Conservation (phyloP, 176 grass and related monocot genomes). For the Luzula sylvatica region DNA sequence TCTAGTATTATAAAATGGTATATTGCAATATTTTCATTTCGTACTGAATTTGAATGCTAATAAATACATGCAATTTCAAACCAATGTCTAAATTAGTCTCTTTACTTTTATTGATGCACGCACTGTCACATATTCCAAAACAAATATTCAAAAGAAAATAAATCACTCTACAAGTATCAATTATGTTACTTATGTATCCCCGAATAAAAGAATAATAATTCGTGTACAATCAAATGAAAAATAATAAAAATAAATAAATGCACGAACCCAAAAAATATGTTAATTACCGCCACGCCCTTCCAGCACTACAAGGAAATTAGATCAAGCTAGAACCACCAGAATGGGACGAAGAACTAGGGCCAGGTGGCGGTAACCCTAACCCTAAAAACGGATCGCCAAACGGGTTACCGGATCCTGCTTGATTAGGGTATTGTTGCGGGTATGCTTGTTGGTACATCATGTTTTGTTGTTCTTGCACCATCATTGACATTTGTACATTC, state of each 20-base stretch:
- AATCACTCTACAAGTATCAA: slow-evolving; percentile 10
- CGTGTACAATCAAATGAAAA: slow-evolving; percentile 13
- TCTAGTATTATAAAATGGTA: too few species aligned
- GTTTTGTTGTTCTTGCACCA: slow-evolving; percentile 42
- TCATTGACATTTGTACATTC: slow-evolving; percentile 51
- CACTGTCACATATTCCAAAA: background rate
- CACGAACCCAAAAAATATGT: background rate
- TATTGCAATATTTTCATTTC: too few species aligned
- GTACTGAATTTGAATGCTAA: too few species aligned
- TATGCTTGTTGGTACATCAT: slow-evolving; percentile 36
- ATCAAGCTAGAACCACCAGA: slow-evolving; percentile 50
- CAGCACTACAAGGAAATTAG: too few species aligned
- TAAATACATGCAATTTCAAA: too few species aligned
- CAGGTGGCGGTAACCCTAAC: slow-evolving; percentile 3
- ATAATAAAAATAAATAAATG: background rate
- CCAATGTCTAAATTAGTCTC: background rate
- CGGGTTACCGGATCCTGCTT: slow-evolving; percentile 31
- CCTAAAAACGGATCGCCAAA: slow-evolving; percentile 37
- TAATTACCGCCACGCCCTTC: too few species aligned
- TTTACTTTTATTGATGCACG: background rate
- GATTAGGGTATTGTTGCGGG: slow-evolving; percentile 11
- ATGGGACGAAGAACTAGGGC: slow-evolving; percentile 1
- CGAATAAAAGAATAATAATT: slow-evolving; percentile 2
- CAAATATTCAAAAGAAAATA: background rate
- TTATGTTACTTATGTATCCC: background rate